phyloP scores from a whole-genome alignment of 805 yeast species.

The Pichia membranifaciens region DNA sequence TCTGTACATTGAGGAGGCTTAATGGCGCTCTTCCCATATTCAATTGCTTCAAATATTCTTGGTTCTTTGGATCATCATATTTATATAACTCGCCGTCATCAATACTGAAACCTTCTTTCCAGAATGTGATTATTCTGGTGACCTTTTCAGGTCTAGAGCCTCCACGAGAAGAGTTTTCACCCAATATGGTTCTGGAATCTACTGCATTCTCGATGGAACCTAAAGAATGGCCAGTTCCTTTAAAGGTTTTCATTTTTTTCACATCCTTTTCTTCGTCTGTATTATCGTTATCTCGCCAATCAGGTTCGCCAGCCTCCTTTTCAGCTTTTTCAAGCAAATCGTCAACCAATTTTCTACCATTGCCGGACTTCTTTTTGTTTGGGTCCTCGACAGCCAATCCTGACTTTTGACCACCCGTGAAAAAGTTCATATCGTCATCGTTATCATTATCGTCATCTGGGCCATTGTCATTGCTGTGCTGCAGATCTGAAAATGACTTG shows the following conservation, averaged over 20 bases:
- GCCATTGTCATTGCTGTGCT: conserved; percentile 18
- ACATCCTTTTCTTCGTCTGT: conserved; percentile 16
- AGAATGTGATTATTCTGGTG: conserved; percentile 78
- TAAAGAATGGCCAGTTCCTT: conserved; percentile 48
- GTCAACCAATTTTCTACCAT: conserved; percentile 40
- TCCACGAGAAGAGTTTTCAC: conserved; percentile 5
- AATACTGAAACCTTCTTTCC: conserved; percentile 95
- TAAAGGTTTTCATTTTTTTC: conserved; percentile 30
- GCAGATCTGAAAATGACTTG: conserved; percentile 31
- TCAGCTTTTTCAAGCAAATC: conserved; percentile 65
- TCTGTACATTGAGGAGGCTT: conserved; percentile 69
- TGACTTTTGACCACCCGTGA: conserved; percentile 66
- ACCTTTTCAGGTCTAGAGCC: conserved; percentile 41
- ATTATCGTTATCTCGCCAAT: conserved; percentile 22
- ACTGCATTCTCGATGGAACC: conserved; percentile 42
- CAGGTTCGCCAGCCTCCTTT: conserved; percentile 50
- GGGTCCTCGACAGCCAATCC: conserved; percentile 80
- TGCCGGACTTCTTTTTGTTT: conserved; percentile 32
- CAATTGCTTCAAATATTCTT: conserved; percentile 68
- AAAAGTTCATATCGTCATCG: conserved; percentile 36
- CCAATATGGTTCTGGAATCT: conserved; percentile 20
- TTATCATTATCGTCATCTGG: conserved; percentile 28
- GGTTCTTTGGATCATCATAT: conserved; percentile 91
- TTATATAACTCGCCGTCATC: conserved; percentile 84
- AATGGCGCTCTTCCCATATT: conserved; percentile 90